These are phyloP conservation scores for Macrocybe gigantea DNA, from an alignment of 768 basidiomycete species.

Conservation along the genomic window DNA sequence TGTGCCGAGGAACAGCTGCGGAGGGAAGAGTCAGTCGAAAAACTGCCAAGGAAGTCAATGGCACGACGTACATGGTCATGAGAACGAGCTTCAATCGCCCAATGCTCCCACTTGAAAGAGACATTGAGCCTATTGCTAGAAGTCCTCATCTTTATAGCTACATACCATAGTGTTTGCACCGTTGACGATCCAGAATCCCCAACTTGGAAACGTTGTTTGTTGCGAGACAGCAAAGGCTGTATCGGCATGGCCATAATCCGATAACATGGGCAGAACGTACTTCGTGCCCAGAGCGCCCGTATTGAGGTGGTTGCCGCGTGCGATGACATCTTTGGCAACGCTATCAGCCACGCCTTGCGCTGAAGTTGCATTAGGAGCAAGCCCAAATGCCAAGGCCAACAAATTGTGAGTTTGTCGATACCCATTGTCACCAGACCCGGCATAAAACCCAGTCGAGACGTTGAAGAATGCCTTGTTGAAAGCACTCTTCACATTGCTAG, in stretches of 20 bases:
- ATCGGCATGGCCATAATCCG: constrained; percentile 15
- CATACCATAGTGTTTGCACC: constrained; percentile 22
- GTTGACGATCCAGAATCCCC: constrained; percentile 25
- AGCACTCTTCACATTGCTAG: constrained; percentile 16
- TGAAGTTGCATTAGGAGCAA: constrained; percentile 14
- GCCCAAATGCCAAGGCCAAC: constrained; percentile 18
- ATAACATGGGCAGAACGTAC: constrained; percentile 18
- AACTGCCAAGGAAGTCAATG: neutral
- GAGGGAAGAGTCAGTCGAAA: neutral
- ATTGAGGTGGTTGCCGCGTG: constrained; percentile 17
- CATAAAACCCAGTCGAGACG: constrained; percentile 13
- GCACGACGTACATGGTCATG: constrained; percentile 20
- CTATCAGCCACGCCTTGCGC: constrained; percentile 20
- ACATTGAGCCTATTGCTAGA: neutral
- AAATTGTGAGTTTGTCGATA: constrained; percentile 25
- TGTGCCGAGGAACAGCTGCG: constrained; percentile 23
- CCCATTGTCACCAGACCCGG: constrained; percentile 19
- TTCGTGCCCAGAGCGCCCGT: constrained; percentile 21
- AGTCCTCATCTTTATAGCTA: neutral
- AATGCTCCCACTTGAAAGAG: constrained; percentile 22
- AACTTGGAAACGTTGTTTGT: constrained; percentile 23
- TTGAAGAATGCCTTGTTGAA: constrained; percentile 22
- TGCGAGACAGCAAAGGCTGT: constrained; percentile 18
- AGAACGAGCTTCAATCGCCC: constrained; percentile 21
- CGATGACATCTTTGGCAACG: constrained; percentile 14